Evolutionary conservation across 768 basidiomycete genomes (phyloP), one percentile per base, ranked within the genome.

Genomic region (Rhizopogon rudus): DNA sequence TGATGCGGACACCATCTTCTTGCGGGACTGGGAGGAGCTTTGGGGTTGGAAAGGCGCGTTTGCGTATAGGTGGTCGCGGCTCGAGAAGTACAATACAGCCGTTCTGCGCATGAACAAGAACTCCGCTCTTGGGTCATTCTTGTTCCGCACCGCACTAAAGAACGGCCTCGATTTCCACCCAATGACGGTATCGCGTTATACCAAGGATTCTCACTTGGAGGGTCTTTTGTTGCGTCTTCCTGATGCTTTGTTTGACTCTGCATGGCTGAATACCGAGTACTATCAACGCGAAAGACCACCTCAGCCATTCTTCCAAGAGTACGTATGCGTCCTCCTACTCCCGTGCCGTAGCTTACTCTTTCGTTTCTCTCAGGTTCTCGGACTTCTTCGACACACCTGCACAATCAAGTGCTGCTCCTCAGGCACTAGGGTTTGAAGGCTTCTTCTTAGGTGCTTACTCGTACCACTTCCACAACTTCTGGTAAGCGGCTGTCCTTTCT

Each of bases 41-140:
- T 98, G 93, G 93, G 93, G 92, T 29, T 97, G 91, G 88, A 84
- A 87, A 63, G 95, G 95, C 40, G 93, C 94, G 16, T 99, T 97
- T 63, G 95, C 96, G 7, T 98, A 98, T 69, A 81, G 96, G 2
- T 99, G 96, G 96, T 92, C 90, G 20, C 86, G 92, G 46, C 75
- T 95, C 58, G 83, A 89, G 64, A 91, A 87, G 67, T 98, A 98
- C 71, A 98, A 98, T 76, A 98, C 96, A 12, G 95, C 97, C 2
- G 93, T 98, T 10, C 79, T 99, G 57, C 91, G 87, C 66, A 77
- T 99, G 76, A 93, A 96, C 81, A 94, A 91, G 69, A 83, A 83
- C 17, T 94, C 91, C 4, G 95, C 96, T 7, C 73, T 99, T 16
- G 95, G 93, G 31, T 88, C 86, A 54, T 95, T 98, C 74, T 74